Percentiles rank a stretch among this genome's conserved stretches.
These are phyloP conservation scores for Metschnikowia proteae DNA, from an alignment of 805 yeast species.

Conservation along the genomic window DNA sequence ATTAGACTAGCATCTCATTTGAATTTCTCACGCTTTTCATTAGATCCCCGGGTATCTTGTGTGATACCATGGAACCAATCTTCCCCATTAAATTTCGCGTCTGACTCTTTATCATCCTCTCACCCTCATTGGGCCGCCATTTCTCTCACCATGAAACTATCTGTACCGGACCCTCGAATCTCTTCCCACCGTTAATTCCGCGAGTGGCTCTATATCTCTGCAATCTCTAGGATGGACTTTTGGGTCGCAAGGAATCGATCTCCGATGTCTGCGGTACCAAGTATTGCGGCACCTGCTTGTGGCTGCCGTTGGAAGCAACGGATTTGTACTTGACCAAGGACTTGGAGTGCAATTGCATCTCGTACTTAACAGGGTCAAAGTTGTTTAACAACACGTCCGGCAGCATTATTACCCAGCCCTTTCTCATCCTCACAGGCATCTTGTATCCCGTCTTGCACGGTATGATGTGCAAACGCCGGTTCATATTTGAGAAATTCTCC, in stretches of 20 bases:
- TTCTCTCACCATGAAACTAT: too few species aligned
- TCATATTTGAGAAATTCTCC: slow-evolving; percentile 83
- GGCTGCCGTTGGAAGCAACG: slow-evolving; percentile 12
- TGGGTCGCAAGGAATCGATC: slow-evolving; percentile 79
- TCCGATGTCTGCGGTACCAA: slow-evolving; percentile 64
- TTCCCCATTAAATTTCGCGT: neutral
- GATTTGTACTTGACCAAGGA: slow-evolving; percentile 26
- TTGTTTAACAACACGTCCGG: slow-evolving; percentile 80
- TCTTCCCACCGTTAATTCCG: too few species aligned
- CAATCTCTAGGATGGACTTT: slow-evolving; percentile 50
- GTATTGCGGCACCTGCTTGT: slow-evolving; percentile 42
- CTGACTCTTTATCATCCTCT: neutral
- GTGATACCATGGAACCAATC: neutral
- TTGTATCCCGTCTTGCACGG: slow-evolving; percentile 69
- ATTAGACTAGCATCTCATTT: neutral
- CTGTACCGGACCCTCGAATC: too few species aligned
- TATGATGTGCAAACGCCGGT: slow-evolving; percentile 77
- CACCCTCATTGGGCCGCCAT: too few species aligned
- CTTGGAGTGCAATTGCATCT: slow-evolving; percentile 28
- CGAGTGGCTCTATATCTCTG: too few species aligned
- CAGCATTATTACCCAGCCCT: slow-evolving; percentile 88
- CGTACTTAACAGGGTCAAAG: slow-evolving; percentile 41
- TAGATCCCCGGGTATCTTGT: neutral
- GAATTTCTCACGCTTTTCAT: neutral
- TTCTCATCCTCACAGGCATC: slow-evolving; percentile 60